Evolutionary conservation across 2,329 filamentous ascomycete species (phyloP), one percentile per base, ranked within the genome.

Genomic region (Cladosporium halotolerans): DNA sequence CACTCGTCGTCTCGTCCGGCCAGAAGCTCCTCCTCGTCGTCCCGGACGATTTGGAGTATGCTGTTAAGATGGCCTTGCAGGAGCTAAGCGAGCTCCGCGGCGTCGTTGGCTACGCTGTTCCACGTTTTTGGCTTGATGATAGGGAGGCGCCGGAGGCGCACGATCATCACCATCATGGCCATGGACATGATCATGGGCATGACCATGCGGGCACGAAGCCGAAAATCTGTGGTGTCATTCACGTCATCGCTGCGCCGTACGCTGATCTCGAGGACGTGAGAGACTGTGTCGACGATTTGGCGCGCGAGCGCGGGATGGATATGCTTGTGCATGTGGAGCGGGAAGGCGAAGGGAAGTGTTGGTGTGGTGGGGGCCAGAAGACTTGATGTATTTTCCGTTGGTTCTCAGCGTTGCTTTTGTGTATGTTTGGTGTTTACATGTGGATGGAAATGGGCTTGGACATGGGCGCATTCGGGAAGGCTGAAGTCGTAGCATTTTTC

Each of bases 61-160:
- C 82, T 55, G 79, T 97, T 53, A 87, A 93, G 55, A 90, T 93
- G 65, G 87, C 86, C 0, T 77, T 99, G 9, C 86, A 89, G 2
- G 91, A 91, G 5, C 83, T 99, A 8, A 84, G 85, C 45, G 85
- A 86, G 46, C 76, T 97, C 56, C 79, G 88, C 32, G 93, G 92
- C 0, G 92, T 99, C 0, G 84, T 86, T 0, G 85, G 86, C 49
- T 97, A 96, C 64, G 80, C 86, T 1, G 88, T 88, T 1, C 91
- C 92, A 7, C 86, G 90, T 63, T 96, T 97, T 66, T 99, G 93
- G 93, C 75, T 93, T 11, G 89, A 95, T 62, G 90, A 95, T 58
- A 75, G 74, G 31, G 75, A 69, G 14, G 67, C 72, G 38, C 58
- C 52, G 7, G 51, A 50, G 19, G 51, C 57, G n/a, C 54, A 56